Evolutionary conservation across 495 filamentous ascomycete species (phyloP).

Genomic region (Annulohypoxylon bovei): DNA sequence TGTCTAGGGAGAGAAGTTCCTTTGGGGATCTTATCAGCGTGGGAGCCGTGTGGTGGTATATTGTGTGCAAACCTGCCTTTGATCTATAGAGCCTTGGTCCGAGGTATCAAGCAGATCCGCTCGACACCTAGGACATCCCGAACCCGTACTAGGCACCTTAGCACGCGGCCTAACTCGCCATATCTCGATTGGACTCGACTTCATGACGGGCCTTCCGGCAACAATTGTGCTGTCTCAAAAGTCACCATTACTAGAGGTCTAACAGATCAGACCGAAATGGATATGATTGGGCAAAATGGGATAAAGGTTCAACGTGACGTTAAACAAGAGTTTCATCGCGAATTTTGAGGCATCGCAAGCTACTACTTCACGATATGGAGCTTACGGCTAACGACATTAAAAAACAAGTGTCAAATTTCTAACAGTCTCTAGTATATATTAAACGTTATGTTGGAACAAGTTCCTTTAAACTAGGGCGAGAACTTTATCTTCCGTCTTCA

Average conservation of each 20-base stretch:
- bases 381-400: neutral
- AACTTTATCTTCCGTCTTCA: neutral
- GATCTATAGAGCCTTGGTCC: conserved; percentile 37
- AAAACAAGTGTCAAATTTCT: neutral
- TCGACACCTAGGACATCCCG: conserved; percentile 25
- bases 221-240: conserved; percentile 22
- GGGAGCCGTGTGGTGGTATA: conserved; percentile 57
- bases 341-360: neutral
- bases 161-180: conserved; percentile 7
- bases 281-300: neutral
- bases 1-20: conserved; percentile 51
- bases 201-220: conserved; percentile 11
- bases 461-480: neutral
- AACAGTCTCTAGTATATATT: neutral
- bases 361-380: neutral
- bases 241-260: conserved; percentile 16
- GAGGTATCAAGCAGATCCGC: conserved; percentile 24
- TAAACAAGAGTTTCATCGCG: conserved; percentile 29
- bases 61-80: conserved; percentile 58
- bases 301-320: conserved; percentile 33
- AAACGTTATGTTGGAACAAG: neutral
- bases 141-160: conserved; percentile 6
- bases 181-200: conserved; percentile 31
- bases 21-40: conserved; percentile 54
- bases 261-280: conserved; percentile 22